Evolutionary conservation across 306 rosid species (phyloP).

Genomic region (Gynostemma pentaphyllum): DNA sequence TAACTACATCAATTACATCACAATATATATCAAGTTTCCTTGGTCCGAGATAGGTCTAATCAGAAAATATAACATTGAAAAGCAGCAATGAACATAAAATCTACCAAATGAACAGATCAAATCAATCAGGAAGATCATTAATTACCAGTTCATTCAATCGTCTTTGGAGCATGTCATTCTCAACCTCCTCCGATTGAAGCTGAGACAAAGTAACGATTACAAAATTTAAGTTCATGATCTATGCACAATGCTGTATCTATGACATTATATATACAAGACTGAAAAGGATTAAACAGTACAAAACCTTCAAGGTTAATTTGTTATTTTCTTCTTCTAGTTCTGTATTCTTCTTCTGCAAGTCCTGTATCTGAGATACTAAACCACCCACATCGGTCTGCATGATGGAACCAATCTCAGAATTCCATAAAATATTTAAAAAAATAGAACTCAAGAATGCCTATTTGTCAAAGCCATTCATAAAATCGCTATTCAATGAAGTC

Average conservation of each 20-base stretch:
- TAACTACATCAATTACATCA: neutral
- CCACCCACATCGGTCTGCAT: conserved; percentile 57
- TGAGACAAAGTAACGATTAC: conserved; percentile 23
- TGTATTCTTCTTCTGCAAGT: conserved; percentile 51
- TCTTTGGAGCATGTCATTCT: conserved; percentile 43
- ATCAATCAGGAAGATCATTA: neutral
- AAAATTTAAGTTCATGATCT: conserved; percentile 16
- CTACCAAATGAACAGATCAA: neutral
- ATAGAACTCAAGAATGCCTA: neutral
- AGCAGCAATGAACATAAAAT: neutral
- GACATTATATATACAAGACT: neutral
- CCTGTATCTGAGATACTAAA: conserved; percentile 60
- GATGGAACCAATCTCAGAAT: neutral
- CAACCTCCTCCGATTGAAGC: conserved; percentile 59
- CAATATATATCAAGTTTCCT: neutral
- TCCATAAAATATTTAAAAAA: neutral
- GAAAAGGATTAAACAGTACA: neutral
- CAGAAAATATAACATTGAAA: neutral
- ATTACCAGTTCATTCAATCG: conserved; percentile 62
- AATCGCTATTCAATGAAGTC: neutral
- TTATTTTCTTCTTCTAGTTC: conserved; percentile 58
- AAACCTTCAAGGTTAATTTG: conserved; percentile 39
- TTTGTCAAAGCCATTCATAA: neutral
- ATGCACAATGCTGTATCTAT: neutral
- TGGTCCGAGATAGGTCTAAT: neutral